Conservation (phyloP, 2,329 filamentous ascomycete species). For the Sphaerostilbella broomeana region DNA sequence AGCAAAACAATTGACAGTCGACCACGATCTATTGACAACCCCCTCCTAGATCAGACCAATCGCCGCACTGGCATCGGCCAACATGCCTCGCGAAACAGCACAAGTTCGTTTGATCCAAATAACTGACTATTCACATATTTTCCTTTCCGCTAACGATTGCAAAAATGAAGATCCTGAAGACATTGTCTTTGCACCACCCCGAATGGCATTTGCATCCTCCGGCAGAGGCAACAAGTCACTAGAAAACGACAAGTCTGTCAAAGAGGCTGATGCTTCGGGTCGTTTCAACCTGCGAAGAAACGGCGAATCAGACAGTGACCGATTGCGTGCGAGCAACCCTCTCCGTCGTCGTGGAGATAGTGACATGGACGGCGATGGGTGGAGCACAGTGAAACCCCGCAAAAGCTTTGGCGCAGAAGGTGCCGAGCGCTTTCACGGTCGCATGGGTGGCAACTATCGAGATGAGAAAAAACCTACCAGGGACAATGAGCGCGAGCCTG, state of each 20-base stretch:
- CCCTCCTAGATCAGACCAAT: conserved; percentile 42
- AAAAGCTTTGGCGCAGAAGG: conserved; percentile 69
- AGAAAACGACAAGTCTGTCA: conserved; percentile 47
- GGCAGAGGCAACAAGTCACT: conserved; percentile 51
- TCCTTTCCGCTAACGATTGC: conserved; percentile 5
- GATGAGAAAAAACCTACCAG: conserved; percentile 39
- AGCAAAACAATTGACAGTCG: conserved; percentile 39
- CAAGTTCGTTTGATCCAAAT: conserved; percentile 39
- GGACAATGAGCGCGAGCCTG: conserved; percentile 51
- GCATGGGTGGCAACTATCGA: conserved; percentile 48
- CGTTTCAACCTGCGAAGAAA: conserved; percentile 53
- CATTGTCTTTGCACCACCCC: conserved; percentile 77
- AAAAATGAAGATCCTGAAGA: conserved; percentile 59
- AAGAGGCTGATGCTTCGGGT: conserved; percentile 47
- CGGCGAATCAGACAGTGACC: conserved; percentile 45
- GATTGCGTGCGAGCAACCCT: conserved; percentile 41
- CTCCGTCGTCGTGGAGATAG: conserved; percentile 48
- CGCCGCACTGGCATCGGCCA: conserved; percentile 48
- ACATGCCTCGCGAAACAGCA: conserved; percentile 48
- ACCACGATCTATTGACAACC: conserved; percentile 37
- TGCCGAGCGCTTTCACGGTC: conserved; percentile 62
- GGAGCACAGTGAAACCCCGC: conserved; percentile 67
- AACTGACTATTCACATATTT: not conserved
- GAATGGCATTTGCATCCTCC: conserved; percentile 69
- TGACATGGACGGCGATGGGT: conserved; percentile 64